Base-by-base conservation (phyloP, 495 filamentous ascomycete genomes). In the Tuber magnatum region DNA sequence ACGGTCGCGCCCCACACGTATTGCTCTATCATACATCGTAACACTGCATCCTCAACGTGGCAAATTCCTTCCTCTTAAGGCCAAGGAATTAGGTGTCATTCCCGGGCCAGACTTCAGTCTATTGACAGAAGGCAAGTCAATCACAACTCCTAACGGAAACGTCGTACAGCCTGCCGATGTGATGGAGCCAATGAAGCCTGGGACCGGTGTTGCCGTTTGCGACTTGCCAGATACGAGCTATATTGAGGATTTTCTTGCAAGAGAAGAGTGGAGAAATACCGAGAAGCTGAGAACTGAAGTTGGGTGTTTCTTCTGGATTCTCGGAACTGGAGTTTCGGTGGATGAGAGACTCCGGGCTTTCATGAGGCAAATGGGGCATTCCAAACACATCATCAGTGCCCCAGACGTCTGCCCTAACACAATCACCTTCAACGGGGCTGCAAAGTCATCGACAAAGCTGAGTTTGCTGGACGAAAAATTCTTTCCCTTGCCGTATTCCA, bases 1-100 rank as follows among this genome's bases (percentile, higher is more conserved):
- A 8, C 83, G 85, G 6, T 92, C 93, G 0, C 83, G 84, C 46
- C 90, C 88, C 20, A 88, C 88, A 3, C 82, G 83, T 20, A 88
- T 91, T 48, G 90, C 94, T 18, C 84, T 97, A 71, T 97, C 90
- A 69, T 99, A 98, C 82, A 89, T 99, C 79, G 86, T 97, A 73
- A 91, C 91, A 70, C 89, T 86, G 43, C 89, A 94, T 75, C 86
- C 88, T 68, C 86, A 90, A 48, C 88, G 94, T 40, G 95, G 95
- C 22, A 94, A 91, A 80, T 97, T 99, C 81, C 85, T 91, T 39
- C 82, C 87, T 7, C 74, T 85, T n/a, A 88, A 85, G 75, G 96
- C 94, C 0, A 83, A 77, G 71, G 83, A 82, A 56, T 82, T 92
- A 20, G 89, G 89, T 5, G 87, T 97, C 0, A 78, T 78, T 28